Evolutionary conservation across 306 rosid species (phyloP), one percentile per base, ranked within the genome.

Genomic region (Glycyrrhiza uralensis): DNA sequence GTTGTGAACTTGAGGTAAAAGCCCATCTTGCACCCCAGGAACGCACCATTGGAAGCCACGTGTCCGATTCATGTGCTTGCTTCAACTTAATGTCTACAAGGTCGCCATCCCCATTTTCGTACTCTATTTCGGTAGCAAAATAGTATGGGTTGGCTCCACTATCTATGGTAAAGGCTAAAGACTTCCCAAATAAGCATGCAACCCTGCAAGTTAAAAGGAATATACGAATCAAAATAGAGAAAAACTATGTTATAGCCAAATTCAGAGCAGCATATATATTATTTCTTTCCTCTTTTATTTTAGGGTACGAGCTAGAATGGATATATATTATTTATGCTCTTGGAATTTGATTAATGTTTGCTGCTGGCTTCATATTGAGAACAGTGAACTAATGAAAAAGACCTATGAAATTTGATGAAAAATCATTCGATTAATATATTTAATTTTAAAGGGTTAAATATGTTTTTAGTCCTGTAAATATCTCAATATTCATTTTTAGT

Each of bases 1-100:
- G 29, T 0, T 20, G 0, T 2, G 59, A 60, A 52, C 90, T 86
- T 0, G 28, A 2, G 54, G 75, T 46, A 15, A 89, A 76, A 22
- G 80, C 76, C 96, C 92, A 89, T 35, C 76, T 81, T 18, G 92
- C 87, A 33, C 96, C 96, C 96, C 96, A 86, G 0, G 89, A 89
- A 50, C 79, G 83, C 11, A 30, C 55, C 96, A 89, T 85, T 24
- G 83, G 78, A 60, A 41, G 19, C 96, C 96, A 87, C 7, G 83
- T 15, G 22, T 44, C 13, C 1, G 75, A 57, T 62, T 54, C 77
- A 5, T 4, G 1, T 0, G 71, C 79, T 45, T 85, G 83, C 41
- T 77, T 85, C 10, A 89, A 71, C 30, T 85, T 73, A 7, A 84
- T 74, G 5, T 69, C 24, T 7, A 69, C 54, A 0, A 87, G 51